Percentiles rank a stretch among this genome's conserved stretches.
Conservation (phyloP, 2,329 filamentous ascomycete genomes). For the Fusarium zealandicum region DNA sequence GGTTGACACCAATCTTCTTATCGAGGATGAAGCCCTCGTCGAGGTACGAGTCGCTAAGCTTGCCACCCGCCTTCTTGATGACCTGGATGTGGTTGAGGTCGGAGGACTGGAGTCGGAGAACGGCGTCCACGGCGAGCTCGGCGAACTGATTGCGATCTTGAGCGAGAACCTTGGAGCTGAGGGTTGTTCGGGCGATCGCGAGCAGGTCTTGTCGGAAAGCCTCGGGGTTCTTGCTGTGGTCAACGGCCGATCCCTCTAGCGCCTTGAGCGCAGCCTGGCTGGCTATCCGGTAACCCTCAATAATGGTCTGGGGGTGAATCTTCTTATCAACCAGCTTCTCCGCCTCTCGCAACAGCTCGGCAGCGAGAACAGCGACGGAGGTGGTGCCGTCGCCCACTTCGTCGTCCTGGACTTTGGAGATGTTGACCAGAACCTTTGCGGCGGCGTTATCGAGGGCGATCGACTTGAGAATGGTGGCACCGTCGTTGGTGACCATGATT, state of each 20-base stretch:
- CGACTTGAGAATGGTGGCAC: conserved; percentile 96
- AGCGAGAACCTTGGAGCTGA: conserved; percentile 95
- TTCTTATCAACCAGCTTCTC: conserved; percentile 98
- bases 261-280: conserved; percentile 86
- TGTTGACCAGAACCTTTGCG: conserved; percentile 97
- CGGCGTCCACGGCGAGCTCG: conserved; percentile 86
- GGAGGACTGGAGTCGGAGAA: conserved; percentile 86
- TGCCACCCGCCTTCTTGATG: conserved; percentile 98
- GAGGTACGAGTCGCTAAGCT: conserved; percentile 95
- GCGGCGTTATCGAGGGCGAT: conserved; percentile 98
- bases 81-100: conserved; percentile 98
- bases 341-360: conserved; percentile 92
- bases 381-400: conserved; percentile 98
- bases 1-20: conserved; percentile 99
- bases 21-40: conserved; percentile 98
- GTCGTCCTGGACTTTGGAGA: conserved; percentile 98
- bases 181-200: conserved; percentile 90
- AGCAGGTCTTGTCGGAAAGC: conserved; percentile 90
- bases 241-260: conserved; percentile 82
- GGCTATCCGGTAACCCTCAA: conserved; percentile 98
- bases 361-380: conserved; percentile 94
- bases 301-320: conserved; percentile 99
- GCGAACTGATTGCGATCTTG: conserved; percentile 95
- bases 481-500: conserved; percentile 98
- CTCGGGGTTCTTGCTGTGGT: conserved; percentile 84